Conservation (phyloP, 2,329 filamentous ascomycete species). For the Didymella sp. region DNA sequence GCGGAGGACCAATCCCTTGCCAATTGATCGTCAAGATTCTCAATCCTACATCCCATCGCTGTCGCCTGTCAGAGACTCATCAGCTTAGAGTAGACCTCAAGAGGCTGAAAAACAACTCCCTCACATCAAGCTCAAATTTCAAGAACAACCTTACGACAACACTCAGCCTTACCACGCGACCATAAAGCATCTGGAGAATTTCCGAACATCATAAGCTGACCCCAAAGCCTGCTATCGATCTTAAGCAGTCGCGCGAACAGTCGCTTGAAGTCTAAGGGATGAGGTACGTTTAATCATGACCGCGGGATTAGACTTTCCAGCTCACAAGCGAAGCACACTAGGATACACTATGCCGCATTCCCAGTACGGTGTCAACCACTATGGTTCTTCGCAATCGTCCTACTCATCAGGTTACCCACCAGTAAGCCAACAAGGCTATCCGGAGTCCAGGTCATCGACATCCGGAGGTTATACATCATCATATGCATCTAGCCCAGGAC, state of each 20-base stretch:
- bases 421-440: conserved; percentile 38
- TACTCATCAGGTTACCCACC: conserved; percentile 45
- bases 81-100: neutral
- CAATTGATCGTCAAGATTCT: conserved; percentile 19
- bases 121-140: neutral
- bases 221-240: neutral
- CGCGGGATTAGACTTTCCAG: neutral
- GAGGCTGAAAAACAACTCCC: neutral
- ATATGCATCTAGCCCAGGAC: conserved; percentile 37
- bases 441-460: conserved; percentile 37
- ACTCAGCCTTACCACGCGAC: neutral
- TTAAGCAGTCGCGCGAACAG: conserved; percentile 32
- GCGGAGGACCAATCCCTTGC: conserved; percentile 9
- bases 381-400: conserved; percentile 40
- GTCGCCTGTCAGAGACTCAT: neutral
- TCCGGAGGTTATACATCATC: conserved; percentile 39
- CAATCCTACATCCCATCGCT: conserved; percentile 19
- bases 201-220: neutral
- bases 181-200: conserved; percentile 27
- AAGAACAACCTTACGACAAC: neutral
- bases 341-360: conserved; percentile 51
- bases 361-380: conserved; percentile 50
- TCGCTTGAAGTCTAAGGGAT: conserved; percentile 46
- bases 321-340: conserved; percentile 45
- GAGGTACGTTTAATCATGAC: conserved; percentile 43